Percentiles rank a stretch among this genome's conserved stretches.
phyloP scores from a whole-genome alignment of 2,329 filamentous ascomycete genomes.

The Macrophomina phaseolina region DNA sequence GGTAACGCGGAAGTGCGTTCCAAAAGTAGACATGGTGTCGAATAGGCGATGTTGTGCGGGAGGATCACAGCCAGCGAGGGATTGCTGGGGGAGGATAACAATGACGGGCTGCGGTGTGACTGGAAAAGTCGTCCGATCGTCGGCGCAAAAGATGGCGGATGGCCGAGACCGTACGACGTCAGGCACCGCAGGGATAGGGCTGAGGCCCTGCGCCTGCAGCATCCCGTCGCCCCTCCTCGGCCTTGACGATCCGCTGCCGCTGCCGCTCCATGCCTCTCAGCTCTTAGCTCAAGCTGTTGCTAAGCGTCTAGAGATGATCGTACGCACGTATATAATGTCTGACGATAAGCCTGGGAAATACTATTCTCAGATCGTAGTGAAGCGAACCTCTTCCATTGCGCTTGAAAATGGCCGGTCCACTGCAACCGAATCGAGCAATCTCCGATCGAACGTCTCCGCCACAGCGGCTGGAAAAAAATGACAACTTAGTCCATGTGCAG shows the following conservation, averaged over 20 bases:
- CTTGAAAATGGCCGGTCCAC: no score
- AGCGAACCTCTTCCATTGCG: no score
- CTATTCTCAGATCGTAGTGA: no score
- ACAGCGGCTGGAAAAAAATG: no score
- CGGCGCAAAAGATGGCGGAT: slow-evolving; percentile 11
- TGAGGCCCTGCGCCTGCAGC: not conserved
- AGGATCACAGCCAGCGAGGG: not conserved
- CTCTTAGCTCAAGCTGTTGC: no score
- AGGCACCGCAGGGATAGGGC: slow-evolving; percentile 3
- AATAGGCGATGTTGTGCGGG: not conserved
- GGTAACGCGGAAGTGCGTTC: slow-evolving; percentile 79
- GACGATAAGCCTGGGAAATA: no score
- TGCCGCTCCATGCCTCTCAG: not conserved
- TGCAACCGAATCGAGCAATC: no score
- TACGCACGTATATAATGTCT: no score
- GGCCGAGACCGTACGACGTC: not conserved
- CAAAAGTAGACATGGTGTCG: slow-evolving; percentile 80
- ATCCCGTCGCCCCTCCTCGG: not conserved
- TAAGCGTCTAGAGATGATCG: no score
- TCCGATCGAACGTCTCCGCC: no score
- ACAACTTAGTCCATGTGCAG: no score
- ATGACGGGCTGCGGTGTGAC: slow-evolving; percentile 17
- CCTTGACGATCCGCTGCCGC: not conserved
- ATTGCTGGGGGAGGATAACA: not conserved
- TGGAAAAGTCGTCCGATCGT: slow-evolving; percentile 25